phyloP scores from a whole-genome alignment of 2,329 filamentous ascomycete genomes.

The Sporothrix curviconia region DNA sequence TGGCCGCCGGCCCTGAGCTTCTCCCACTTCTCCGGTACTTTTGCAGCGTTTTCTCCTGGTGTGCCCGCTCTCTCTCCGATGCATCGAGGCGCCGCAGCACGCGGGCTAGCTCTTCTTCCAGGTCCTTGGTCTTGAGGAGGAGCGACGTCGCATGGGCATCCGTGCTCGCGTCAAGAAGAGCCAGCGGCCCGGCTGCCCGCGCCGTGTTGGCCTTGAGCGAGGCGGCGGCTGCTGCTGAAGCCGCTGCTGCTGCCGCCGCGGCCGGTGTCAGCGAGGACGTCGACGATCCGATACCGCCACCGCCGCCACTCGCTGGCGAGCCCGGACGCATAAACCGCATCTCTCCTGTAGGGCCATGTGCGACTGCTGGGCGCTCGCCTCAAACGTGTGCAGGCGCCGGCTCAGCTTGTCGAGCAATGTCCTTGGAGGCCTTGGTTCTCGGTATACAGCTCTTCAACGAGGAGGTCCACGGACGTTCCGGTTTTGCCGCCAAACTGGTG shows the following conservation, averaged over 20 bases:
- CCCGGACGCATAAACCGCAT: conserved; percentile 55
- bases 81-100: conserved; percentile 56
- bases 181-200: not conserved
- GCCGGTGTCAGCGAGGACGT: conserved; percentile 7
- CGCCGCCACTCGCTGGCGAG: conserved; percentile 36
- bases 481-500: not conserved
- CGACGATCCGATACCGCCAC: conserved; percentile 18
- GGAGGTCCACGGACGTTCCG: conserved; percentile 44
- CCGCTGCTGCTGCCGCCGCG: conserved; percentile 5
- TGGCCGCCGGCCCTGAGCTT: conserved; percentile 54
- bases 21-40: conserved; percentile 59
- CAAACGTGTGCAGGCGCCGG: conserved; percentile 84
- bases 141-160: conserved; percentile 37
- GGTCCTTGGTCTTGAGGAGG: conserved; percentile 38
- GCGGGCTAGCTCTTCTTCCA: conserved; percentile 59
- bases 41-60: conserved; percentile 48
- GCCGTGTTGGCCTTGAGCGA: conserved; percentile 9
- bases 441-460: conserved; percentile 78
- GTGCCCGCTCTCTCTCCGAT: conserved; percentile 56
- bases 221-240: not conserved
- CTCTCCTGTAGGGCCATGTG: conserved; percentile 83
- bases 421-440: conserved; percentile 83
- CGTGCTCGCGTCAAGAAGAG: not conserved
- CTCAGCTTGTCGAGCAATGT: conserved; percentile 80
- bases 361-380: conserved; percentile 82